Evolutionary conservation across 768 basidiomycete genomes (phyloP), one percentile per base, ranked within the genome.

Genomic region (Mycena kentingensis): DNA sequence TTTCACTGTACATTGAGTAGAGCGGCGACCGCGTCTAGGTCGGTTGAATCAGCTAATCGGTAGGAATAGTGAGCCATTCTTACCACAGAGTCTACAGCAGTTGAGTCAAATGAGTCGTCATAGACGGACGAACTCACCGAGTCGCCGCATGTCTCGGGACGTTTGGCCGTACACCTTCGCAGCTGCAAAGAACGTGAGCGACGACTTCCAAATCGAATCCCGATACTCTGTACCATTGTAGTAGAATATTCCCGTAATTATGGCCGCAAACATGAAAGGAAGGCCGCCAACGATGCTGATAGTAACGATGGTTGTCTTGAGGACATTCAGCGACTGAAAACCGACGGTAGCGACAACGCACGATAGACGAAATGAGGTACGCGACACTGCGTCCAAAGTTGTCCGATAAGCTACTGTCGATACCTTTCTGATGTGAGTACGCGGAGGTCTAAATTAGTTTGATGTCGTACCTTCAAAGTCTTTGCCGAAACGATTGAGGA

Each of bases 381-480:
- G 85, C 79, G 34, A 88, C 68, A 62, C 87, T 91, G 45, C 88
- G 81, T 5, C 90, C 90, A 69, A 93, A 92, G 68, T 92, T 86
- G 63, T 96, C 91, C 1, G 93, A 81, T 56, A 93, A 78, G 46
- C 65, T 82, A 58, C 90, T 92, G 64, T 95, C 93, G 42, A 95
- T 83, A 22, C 87, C 90, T 85, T 8, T 11, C 13, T 13, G 21
- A 63, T 38, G 15, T 41, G 32, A 39, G 25, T 12, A 59, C 52
- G 63, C 66, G n/a, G 15, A 21, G 24, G n/a, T n/a, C n/a, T 28
- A 46, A 19, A 15, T 36, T 18, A 58, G 22, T 32, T 8, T 32
- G 43, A 95, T 83, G 21, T 87, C 90, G 85, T 15, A 73, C 77
- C 88, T 73, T 94, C 92, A 50, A 95, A 89, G 65, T 95, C 93